A percentile compares a stretch with the other conserved stretches of the same genome.
Conservation (phyloP, 2,329 filamentous ascomycete species). For the Claviceps quebecensis region DNA sequence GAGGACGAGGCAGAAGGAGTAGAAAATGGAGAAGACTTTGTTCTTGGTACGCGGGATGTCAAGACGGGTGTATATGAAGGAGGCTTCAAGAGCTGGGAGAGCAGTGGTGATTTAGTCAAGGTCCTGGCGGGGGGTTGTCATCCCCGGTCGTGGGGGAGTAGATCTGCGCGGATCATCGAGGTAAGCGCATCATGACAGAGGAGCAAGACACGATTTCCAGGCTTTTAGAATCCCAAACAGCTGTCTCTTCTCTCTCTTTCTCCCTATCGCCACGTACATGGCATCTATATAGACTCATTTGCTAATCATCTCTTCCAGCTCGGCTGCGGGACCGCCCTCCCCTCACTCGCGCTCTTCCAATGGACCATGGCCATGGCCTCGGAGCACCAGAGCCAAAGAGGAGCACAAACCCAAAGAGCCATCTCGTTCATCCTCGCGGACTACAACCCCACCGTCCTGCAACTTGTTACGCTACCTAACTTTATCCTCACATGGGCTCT, state of each 20-base stretch:
- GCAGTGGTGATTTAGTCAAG: conserved; percentile 65
- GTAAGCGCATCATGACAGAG: conserved; percentile 22
- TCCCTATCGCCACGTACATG: too few relatives aligned
- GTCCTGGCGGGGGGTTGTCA: conserved; percentile 37
- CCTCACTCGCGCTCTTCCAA: conserved; percentile 57
- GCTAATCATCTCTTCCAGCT: conserved; percentile 29
- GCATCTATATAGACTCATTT: not conserved
- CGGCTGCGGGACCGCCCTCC: conserved; percentile 66
- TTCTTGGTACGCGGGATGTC: conserved; percentile 55
- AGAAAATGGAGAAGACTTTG: conserved; percentile 10
- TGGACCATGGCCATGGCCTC: conserved; percentile 31
- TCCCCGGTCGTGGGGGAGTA: conserved; percentile 16
- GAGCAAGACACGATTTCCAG: too few relatives aligned
- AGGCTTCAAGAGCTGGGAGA: conserved; percentile 84
- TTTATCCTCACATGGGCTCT: conserved; percentile 57
- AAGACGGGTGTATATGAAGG: conserved; percentile 75
- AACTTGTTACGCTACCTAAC: conserved; percentile 69
- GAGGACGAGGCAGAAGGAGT: conserved; percentile 15
- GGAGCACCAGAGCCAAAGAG: conserved; percentile 6
- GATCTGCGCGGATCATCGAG: conserved; percentile 36
- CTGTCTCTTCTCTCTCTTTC: not conserved
- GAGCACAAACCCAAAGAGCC: conserved; percentile 16
- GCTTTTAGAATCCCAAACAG: too few relatives aligned
- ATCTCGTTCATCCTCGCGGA: conserved; percentile 58
- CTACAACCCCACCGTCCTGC: conserved; percentile 66